phyloP scores from a whole-genome alignment of 306 rosid species.

The Morella rubra region DNA sequence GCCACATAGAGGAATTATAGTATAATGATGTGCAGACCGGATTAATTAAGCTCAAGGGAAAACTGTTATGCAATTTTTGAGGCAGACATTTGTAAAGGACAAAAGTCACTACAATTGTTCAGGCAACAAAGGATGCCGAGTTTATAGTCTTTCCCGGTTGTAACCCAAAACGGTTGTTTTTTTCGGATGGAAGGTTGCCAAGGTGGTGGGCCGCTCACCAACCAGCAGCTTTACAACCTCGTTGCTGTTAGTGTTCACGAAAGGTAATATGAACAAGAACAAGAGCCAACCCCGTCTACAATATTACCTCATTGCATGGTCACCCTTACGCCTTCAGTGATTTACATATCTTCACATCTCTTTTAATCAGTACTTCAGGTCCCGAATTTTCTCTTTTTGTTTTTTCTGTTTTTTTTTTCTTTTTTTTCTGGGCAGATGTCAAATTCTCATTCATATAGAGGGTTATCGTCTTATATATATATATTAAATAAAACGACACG shows the following conservation, averaged over 20 bases:
- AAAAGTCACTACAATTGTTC: conserved; percentile 29
- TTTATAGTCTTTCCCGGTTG: conserved; percentile 2
- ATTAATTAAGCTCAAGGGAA: too few relatives aligned
- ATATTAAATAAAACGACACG: too few relatives aligned
- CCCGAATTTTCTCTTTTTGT: background rate
- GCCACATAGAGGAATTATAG: too few relatives aligned
- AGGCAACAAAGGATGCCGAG: background rate
- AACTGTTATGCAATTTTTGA: too few relatives aligned
- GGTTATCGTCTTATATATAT: too few relatives aligned
- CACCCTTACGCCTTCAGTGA: background rate
- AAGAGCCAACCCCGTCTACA: conserved; percentile 32
- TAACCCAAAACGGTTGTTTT: conserved; percentile 31
- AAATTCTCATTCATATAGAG: too few relatives aligned
- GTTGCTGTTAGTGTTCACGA: conserved; percentile 31
- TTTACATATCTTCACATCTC: background rate
- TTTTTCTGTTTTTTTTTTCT: too few relatives aligned
- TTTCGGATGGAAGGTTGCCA: conserved; percentile 11
- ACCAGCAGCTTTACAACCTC: conserved; percentile 50
- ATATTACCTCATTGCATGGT: background rate
- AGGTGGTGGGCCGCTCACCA: conserved; percentile 50
- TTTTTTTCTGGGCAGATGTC: too few relatives aligned
- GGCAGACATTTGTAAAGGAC: too few relatives aligned
- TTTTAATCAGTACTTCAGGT: background rate
- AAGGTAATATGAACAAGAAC: conserved; percentile 24
- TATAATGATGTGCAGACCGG: too few relatives aligned